Conservation (phyloP, 2,329 filamentous ascomycete species). For the Colletotrichum lentis region DNA sequence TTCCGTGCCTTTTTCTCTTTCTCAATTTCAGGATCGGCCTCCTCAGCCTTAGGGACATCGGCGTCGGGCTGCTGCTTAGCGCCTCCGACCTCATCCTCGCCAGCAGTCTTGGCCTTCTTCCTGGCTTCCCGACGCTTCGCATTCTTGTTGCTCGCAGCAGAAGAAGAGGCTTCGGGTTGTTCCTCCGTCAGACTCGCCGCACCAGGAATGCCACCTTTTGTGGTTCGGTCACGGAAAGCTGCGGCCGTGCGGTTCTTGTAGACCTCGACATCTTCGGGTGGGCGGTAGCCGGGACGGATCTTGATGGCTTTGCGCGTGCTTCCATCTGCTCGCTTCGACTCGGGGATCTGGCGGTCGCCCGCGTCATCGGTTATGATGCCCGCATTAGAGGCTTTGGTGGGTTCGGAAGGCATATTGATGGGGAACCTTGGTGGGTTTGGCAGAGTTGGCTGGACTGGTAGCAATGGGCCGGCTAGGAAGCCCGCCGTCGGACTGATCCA, state of each 20-base stretch:
- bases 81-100: constrained; percentile 63
- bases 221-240: constrained; percentile 78
- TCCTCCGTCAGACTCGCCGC: constrained; percentile 67
- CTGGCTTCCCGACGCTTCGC: constrained; percentile 73
- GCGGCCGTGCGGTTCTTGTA: constrained; percentile 95
- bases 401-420: constrained; percentile 48
- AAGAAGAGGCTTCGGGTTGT: constrained; percentile 53
- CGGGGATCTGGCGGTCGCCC: constrained; percentile 88
- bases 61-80: constrained; percentile 43
- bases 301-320: constrained; percentile 93
- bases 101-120: constrained; percentile 62
- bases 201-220: constrained; percentile 73
- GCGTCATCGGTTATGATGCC: constrained; percentile 79
- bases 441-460: neutral
- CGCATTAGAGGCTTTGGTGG: constrained; percentile 61
- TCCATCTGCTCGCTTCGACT: constrained; percentile 86
- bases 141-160: constrained; percentile 78
- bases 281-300: constrained; percentile 90
- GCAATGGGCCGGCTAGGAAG: neutral
- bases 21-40: constrained; percentile 75
- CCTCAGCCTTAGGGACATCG: constrained; percentile 48
- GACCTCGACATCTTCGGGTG: constrained; percentile 92
- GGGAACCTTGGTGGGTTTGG: neutral
- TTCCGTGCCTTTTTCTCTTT: constrained; percentile 92
- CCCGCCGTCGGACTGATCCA: neutral